Percentiles rank a stretch among this genome's conserved stretches.
phyloP scores from a whole-genome alignment of 257 asterid genomes.

The Solanum rostratum region DNA sequence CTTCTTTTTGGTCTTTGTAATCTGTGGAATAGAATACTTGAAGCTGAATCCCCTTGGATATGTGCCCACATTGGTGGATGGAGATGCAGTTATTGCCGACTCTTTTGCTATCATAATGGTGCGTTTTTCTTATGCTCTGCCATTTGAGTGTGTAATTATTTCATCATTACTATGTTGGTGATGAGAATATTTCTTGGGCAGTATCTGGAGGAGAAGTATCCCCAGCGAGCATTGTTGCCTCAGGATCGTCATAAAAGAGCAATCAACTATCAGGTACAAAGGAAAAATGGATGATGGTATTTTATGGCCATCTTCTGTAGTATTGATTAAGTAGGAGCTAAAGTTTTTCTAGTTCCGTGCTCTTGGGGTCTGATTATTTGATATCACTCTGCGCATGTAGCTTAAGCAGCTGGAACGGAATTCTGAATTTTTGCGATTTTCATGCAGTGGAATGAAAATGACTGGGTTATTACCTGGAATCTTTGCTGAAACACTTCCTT shows the following conservation, averaged over 20 bases:
- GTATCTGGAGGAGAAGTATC: slow-evolving; percentile 90
- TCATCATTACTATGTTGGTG: not conserved
- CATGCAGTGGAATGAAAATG: not conserved
- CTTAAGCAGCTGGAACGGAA: not conserved
- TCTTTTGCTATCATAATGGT: slow-evolving; percentile 80
- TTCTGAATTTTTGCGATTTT: not conserved
- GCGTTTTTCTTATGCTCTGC: slow-evolving; percentile 11
- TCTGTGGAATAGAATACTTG: slow-evolving; percentile 45
- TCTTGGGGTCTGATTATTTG: not conserved
- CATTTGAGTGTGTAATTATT: not conserved
- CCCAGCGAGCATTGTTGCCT: slow-evolving; percentile 77
- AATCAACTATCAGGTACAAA: slow-evolving; percentile 47
- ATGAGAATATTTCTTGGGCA: slow-evolving; percentile 13
- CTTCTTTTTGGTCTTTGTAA: not conserved
- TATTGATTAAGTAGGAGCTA: not conserved
- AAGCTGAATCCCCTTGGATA: slow-evolving; percentile 81
- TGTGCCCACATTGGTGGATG: slow-evolving; percentile 74
- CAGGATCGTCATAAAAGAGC: slow-evolving; percentile 55
- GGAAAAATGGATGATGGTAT: not conserved
- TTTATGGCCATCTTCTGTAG: not conserved
- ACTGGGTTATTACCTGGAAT: not conserved
- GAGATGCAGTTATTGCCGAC: slow-evolving; percentile 57
- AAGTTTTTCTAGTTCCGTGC: not conserved
- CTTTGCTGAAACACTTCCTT: not conserved
- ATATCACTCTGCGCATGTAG: not conserved